Evolutionary conservation across 306 rosid genomes (phyloP), one percentile per base, ranked within the genome.

Genomic region (Mimosa pudica): DNA sequence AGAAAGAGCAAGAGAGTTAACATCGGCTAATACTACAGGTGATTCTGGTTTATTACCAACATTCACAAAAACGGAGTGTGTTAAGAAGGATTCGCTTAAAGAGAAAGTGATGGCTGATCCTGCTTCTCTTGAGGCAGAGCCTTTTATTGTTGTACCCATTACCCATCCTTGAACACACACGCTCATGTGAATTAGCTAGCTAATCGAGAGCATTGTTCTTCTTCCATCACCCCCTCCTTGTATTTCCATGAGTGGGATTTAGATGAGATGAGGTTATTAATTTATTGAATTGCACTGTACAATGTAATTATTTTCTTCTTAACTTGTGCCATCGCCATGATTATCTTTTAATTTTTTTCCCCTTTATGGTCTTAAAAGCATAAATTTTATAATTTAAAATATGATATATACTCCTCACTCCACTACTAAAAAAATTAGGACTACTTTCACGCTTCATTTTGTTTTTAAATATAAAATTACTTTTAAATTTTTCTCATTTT

Each of bases 1-100:
- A 0, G 79, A 85, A 8, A 89, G 91, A 74, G 97, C 98, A 4
- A 82, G 64, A 41, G 82, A 87, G n/a, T 89, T 96, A 58, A 94
- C 79, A 2, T 18, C 66, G 33, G 11, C 75, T 57, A n/a, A 35
- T 57, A 6, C 58, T 72, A 0, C 33, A 46, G 11, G 74, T 32
- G 16, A 38, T 55, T 64, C 79, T 54, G 52, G 68, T 5, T 54
- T 74, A 45, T 54, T 79, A 41, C 85, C 89, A 1, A 49, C 82
- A 48, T 76, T 80, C 64, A 47, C 79, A 13, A 79, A 78, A 64
- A 45, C 82, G 14, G 67, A 17, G 48, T 18, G 35, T 17, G 57
- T 61, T 67, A 33, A 45, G 11, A 76, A 75, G 78, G 75, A 13
- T 44, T 52, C 66, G 45, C 84, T 87, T 73, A 81, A 83, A 78